These are phyloP conservation scores for Colletotrichum sp. DNA, from an alignment of 2,329 filamentous ascomycete genomes.

Conservation along the genomic window DNA sequence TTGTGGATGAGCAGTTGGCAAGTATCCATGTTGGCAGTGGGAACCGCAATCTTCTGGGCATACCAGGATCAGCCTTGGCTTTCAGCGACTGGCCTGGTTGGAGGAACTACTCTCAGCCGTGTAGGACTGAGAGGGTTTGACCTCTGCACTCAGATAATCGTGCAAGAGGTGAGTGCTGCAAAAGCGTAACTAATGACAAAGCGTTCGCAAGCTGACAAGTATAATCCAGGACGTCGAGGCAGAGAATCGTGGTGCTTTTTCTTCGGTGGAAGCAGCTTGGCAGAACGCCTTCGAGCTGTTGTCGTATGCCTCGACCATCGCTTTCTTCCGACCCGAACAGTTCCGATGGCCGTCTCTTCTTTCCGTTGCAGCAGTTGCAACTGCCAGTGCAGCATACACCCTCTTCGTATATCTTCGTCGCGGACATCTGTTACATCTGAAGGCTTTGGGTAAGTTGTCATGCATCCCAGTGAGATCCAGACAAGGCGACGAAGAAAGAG, in stretches of 20 bases:
- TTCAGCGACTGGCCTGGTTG: slow-evolving; percentile 53
- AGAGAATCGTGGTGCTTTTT: slow-evolving; percentile 70
- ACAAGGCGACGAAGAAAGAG: not conserved
- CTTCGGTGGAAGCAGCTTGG: slow-evolving; percentile 68
- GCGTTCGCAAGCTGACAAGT: not conserved
- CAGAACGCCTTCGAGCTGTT: slow-evolving; percentile 76
- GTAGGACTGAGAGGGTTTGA: slow-evolving; percentile 69
- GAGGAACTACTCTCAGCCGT: slow-evolving; percentile 59
- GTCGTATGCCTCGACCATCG: slow-evolving; percentile 69
- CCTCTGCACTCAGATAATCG: slow-evolving; percentile 62
- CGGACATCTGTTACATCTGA: not conserved
- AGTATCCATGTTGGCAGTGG: slow-evolving; percentile 51
- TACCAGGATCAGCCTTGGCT: slow-evolving; percentile 29
- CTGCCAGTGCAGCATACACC: slow-evolving; percentile 57
- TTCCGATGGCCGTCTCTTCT: slow-evolving; percentile 69
- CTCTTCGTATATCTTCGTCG: not conserved
- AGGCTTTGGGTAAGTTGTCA: not conserved
- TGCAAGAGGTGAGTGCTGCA: slow-evolving; percentile 57
- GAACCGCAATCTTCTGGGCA: slow-evolving; percentile 26
- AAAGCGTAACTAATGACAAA: not conserved
- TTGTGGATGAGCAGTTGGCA: slow-evolving; percentile 72
- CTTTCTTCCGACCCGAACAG: slow-evolving; percentile 66
- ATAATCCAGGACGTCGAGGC: slow-evolving; percentile 54
- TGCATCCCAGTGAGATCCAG: not conserved
- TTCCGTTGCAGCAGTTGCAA: slow-evolving; percentile 58